phyloP scores from a whole-genome alignment of 345 rosid genomes.

The Gossypium ekmanianum region DNA sequence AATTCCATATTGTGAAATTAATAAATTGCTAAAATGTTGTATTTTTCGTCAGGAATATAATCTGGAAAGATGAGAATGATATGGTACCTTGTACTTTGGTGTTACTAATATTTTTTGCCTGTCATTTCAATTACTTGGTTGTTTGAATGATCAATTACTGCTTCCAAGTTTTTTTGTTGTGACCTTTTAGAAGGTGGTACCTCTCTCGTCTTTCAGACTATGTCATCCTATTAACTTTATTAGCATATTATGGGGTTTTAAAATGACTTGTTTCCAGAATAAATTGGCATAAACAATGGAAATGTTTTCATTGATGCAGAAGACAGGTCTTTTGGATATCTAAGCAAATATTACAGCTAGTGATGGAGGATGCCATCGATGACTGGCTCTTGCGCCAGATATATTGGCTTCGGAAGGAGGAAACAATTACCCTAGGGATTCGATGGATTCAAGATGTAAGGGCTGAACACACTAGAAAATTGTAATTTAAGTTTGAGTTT shows the following conservation, averaged over 20 bases:
- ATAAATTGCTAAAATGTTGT: conserved; percentile 2
- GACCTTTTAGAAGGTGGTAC: neutral
- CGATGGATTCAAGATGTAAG: conserved; percentile 95
- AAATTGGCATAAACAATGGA: conserved; percentile 11
- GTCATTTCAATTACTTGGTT: neutral
- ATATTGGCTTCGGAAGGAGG: conserved; percentile 81
- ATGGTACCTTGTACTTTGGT: conserved; percentile 5
- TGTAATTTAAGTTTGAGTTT: neutral
- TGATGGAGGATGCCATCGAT: conserved; percentile 99
- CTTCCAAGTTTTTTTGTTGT: neutral
- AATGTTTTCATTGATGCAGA: conserved; percentile 41
- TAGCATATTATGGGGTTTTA: neutral
- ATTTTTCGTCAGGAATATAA: neutral
- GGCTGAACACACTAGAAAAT: conserved; percentile 15
- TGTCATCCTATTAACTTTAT: neutral
- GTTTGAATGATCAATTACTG: neutral
- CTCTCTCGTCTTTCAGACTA: neutral
- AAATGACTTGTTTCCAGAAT: neutral
- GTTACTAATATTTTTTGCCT: neutral
- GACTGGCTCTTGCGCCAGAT: conserved; percentile 89
- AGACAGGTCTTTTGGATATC: conserved; percentile 98
- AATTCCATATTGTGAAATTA: neutral
- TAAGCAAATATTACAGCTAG: conserved; percentile 86
- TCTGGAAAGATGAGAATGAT: neutral
- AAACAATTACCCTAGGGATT: conserved; percentile 71